Base-by-base conservation (phyloP, 331 rosid genomes). In the Quercus phellos region DNA sequence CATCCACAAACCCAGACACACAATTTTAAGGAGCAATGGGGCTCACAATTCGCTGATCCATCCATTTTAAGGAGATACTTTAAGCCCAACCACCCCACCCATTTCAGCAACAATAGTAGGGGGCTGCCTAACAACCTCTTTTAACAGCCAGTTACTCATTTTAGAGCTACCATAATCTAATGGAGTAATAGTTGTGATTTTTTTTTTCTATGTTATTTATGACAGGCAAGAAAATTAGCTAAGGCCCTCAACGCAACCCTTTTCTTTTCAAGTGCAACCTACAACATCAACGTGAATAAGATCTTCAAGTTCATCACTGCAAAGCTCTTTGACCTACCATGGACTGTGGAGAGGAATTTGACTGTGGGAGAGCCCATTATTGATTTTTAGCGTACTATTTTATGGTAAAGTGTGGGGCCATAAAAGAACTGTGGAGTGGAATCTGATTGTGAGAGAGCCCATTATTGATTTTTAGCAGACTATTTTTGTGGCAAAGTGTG, bases 281-380 rank as follows among this genome's bases (percentile, higher is more conserved):
- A 92, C 90, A 95, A 95, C 88, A 92, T 92, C 81, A 92, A 95
- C 58, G 99, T 92, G 74, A 95, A 95, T 83, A 92, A 95, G 87
- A 87, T 94, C 88, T 94, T 94, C 91, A 94, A 94, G 79, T 94
- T 94, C 89, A 85, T 94, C 82, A 94, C 98, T 5, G 99, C 99
- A 53, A 94, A 90, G 84, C 87, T 94, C 73, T 94, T 94, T 6
- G 98, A 94, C 80, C 76, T 94, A 27, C 98, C 99, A 2, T 94
- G 99, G 99, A 91, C 94, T 3, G 85, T 94, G 69, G 96, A 92
- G 85, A 86, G 99, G 17, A 95, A 95, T 85, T 85, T 94, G 72
- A 93, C 78, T 7, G 80, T 95, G 60, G 99, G 99, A 53, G 99
- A 95, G 75, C 99, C 99, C 35, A 95, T 95, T 35, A 95, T 92